Percentiles rank a stretch among this genome's conserved stretches.
Conservation (phyloP, 148 eudicot species). For the Rhododendron henanense region DNA sequence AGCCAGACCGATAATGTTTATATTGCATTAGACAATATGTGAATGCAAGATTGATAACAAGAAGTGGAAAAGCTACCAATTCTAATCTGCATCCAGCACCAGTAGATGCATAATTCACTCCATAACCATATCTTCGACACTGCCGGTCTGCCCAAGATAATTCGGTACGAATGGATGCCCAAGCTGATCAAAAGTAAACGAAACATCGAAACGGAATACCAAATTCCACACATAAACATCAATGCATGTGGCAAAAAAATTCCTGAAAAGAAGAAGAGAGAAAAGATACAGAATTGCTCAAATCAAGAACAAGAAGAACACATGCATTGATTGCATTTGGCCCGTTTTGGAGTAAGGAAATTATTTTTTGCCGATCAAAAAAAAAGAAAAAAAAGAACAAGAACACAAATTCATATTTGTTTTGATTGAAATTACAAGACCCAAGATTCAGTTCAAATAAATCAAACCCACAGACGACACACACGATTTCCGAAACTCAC, state of each 20-base stretch:
- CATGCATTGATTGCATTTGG: too few species aligned
- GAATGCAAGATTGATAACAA: neutral
- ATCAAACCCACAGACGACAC: too few species aligned
- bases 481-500: too few species aligned
- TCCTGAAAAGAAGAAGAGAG: neutral
- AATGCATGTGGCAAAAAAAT: neutral
- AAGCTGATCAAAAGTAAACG: constrained; percentile 42
- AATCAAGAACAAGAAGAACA: constrained; percentile 2
- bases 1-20: neutral
- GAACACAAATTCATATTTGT: too few species aligned
- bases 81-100: constrained; percentile 94
- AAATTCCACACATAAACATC: neutral
- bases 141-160: constrained; percentile 63
- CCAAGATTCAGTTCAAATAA: too few species aligned
- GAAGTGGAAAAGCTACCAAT: constrained; percentile 39
- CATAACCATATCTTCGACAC: constrained; percentile 62
- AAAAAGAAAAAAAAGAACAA: too few species aligned
- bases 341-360: too few species aligned
- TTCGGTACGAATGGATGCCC: constrained; percentile 85
- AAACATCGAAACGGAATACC: neutral
- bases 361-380: too few species aligned
- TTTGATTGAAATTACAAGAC: too few species aligned
- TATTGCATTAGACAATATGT: neutral
- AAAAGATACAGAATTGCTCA: neutral
- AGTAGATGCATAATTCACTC: constrained; percentile 94